A percentile compares a stretch with the other conserved stretches of the same genome.
phyloP scores from a whole-genome alignment of 2,329 filamentous ascomycete species.

The Paecilomyces formosus region DNA sequence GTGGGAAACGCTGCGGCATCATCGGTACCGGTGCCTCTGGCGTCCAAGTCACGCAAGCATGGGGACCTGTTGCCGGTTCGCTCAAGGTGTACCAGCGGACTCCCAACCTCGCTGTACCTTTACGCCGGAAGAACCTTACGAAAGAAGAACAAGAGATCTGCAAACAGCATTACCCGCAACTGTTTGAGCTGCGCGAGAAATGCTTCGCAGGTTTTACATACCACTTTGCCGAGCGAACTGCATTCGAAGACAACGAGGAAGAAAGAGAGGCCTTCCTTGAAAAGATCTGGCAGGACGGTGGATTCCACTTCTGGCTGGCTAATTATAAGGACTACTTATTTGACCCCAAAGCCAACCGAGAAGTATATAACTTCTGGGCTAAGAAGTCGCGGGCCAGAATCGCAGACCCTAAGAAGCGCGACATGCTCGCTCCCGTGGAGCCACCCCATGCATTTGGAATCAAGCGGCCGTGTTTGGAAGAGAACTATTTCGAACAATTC shows the following conservation, averaged over 20 bases:
- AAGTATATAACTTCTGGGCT: conserved; percentile 50
- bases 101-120: conserved; percentile 57
- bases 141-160: conserved; percentile 41
- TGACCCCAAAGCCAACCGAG: conserved; percentile 42
- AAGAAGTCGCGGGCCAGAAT: conserved; percentile 46
- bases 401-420: conserved; percentile 41
- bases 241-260: conserved; percentile 45
- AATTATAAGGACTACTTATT: conserved; percentile 46
- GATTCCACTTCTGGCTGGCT: conserved; percentile 47
- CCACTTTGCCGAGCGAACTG: conserved; percentile 45
- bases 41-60: conserved; percentile 57
- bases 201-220: conserved; percentile 53
- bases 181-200: conserved; percentile 45
- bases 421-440: conserved; percentile 47
- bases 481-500: conserved; percentile 45
- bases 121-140: conserved; percentile 46
- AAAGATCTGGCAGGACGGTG: conserved; percentile 43
- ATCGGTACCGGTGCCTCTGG: conserved; percentile 60
- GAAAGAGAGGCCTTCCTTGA: conserved; percentile 45
- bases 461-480: conserved; percentile 45
- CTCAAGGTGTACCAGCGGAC: conserved; percentile 54
- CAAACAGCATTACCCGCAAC: conserved; percentile 36
- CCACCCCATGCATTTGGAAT: conserved; percentile 49
- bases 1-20: conserved; percentile 53
- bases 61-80: conserved; percentile 44